A percentile compares a stretch with the other conserved stretches of the same genome.
Evolutionary conservation across 768 basidiomycete genomes (phyloP).

Genomic region (Tephrocybe sp.): DNA sequence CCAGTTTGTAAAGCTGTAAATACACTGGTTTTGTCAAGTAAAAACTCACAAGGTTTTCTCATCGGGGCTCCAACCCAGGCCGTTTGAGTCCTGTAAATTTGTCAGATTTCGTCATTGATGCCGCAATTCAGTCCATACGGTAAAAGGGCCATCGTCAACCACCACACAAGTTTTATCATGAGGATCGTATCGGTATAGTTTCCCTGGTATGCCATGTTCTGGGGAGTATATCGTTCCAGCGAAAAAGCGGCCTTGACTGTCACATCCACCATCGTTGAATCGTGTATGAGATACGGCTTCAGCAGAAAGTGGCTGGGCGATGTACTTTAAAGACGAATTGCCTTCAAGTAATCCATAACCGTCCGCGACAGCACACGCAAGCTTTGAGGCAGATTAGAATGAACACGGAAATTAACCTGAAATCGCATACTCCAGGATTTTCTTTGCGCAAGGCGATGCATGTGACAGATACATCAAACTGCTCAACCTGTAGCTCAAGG

Average conservation of each 20-base stretch:
- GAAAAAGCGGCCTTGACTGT: constrained; percentile 60
- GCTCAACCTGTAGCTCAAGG: constrained; percentile 39
- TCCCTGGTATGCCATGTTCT: constrained; percentile 49
- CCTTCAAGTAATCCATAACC: constrained; percentile 53
- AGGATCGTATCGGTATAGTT: constrained; percentile 60
- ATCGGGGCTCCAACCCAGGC: constrained; percentile 62
- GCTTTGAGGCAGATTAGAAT: constrained; percentile 27
- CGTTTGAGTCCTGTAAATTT: constrained; percentile 54
- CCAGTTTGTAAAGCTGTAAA: constrained; percentile 6
- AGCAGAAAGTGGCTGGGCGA: constrained; percentile 49
- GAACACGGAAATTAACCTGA: background rate
- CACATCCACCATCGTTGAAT: constrained; percentile 73
- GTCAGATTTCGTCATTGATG: constrained; percentile 9
- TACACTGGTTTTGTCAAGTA: background rate
- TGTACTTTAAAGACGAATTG: constrained; percentile 42
- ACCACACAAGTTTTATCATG: constrained; percentile 40
- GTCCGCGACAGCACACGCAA: constrained; percentile 56
- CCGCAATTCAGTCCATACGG: constrained; percentile 35
- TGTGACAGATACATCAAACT: constrained; percentile 53
- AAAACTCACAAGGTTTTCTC: constrained; percentile 53
- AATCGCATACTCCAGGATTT: constrained; percentile 40
- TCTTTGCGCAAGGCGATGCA: constrained; percentile 53
- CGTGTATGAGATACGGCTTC: constrained; percentile 43
- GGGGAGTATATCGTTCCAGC: constrained; percentile 60
- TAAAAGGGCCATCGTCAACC: constrained; percentile 64